phyloP scores from a whole-genome alignment of 108 stramenopile genomes.

The Nitzschia palea region DNA sequence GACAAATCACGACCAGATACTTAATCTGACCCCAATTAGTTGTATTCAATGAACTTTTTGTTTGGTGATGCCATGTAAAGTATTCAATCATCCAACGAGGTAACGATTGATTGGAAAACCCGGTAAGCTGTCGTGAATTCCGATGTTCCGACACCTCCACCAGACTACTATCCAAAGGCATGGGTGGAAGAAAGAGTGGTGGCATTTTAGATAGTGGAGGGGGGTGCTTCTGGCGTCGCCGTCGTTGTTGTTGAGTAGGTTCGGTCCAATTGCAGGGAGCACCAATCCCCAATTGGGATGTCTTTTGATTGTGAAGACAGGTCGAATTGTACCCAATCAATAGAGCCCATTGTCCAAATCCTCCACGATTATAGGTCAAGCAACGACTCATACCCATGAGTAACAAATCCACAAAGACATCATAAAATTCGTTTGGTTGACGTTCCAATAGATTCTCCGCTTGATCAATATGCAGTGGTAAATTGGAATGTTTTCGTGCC shows the following conservation, averaged over 20 bases:
- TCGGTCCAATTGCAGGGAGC: conserved; percentile 20
- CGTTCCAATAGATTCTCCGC: conserved; percentile 7
- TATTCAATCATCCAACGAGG: conserved; percentile 54
- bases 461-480: conserved; percentile 24
- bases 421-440: conserved; percentile 27
- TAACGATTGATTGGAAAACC: conserved; percentile 5
- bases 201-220: conserved; percentile 1
- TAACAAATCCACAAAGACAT: conserved; percentile 42
- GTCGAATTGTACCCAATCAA: conserved; percentile 31
- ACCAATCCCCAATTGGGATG: not conserved
- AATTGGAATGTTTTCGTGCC: not conserved
- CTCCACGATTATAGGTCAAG: conserved; percentile 26
- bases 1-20: conserved; percentile 42
- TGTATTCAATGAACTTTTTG: not conserved
- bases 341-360: conserved; percentile 31
- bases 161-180: not conserved
- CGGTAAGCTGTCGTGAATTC: not conserved
- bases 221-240: not conserved
- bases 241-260: not conserved
- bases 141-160: not conserved
- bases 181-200: not conserved
- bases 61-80: conserved; percentile 39
- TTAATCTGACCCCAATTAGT: conserved; percentile 31
- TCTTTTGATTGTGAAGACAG: conserved; percentile 26
- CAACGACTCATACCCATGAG: conserved; percentile 38